Conservation (phyloP, 257 asterid genomes). For the Solanum verrucosum region DNA sequence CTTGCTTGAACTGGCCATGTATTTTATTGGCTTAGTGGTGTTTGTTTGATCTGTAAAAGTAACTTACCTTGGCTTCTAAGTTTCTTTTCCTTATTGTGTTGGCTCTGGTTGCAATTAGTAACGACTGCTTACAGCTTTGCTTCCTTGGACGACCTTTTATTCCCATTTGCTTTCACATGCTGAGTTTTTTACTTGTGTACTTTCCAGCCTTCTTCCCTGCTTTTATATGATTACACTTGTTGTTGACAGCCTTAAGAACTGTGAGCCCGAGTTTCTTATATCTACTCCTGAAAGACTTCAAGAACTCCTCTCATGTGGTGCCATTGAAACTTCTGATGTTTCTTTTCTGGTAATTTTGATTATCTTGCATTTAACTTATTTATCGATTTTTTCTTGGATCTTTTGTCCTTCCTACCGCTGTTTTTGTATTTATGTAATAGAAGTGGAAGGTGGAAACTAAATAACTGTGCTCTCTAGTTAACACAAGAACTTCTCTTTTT, state of each 20-base stretch:
- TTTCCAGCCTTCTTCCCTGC: not conserved
- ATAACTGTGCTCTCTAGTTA: not conserved
- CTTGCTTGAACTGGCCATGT: not conserved
- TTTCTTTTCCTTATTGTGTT: not conserved
- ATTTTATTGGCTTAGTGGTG: too few relatives aligned
- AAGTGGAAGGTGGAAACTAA: not conserved
- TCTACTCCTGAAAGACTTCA: conserved; percentile 73
- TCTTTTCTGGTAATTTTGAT: conserved; percentile 54
- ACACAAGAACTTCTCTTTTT: not conserved
- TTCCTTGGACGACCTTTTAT: not conserved
- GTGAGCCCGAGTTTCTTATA: conserved; percentile 72
- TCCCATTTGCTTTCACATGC: not conserved
- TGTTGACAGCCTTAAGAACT: conserved; percentile 47
- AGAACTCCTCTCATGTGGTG: conserved; percentile 49
- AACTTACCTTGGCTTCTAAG: not conserved
- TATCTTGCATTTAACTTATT: not conserved
- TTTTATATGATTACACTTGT: not conserved
- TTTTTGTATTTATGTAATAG: not conserved
- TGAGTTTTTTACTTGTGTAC: not conserved
- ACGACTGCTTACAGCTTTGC: not conserved
- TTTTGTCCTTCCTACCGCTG: not conserved
- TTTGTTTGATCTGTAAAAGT: not conserved
- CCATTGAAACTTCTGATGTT: conserved; percentile 47
- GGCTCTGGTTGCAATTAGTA: not conserved
- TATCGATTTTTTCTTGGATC: not conserved